Conservation (phyloP, 148 eudicot genomes). For the Rhododendron mucronatum region DNA sequence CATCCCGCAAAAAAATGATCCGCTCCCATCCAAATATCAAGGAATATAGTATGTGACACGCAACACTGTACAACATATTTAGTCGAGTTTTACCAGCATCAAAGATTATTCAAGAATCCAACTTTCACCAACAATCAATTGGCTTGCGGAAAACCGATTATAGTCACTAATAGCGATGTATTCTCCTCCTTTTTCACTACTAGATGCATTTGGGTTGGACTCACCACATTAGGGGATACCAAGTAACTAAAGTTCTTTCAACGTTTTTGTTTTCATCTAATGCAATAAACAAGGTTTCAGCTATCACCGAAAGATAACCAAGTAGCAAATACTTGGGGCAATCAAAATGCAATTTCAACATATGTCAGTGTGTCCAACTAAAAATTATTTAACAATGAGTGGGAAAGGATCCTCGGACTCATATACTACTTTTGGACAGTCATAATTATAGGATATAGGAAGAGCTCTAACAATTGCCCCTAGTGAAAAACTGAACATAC, state of each 20-base stretch:
- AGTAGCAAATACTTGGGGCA: not conserved
- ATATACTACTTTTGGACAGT: not conserved
- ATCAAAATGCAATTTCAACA: not conserved
- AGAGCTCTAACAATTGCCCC: not conserved
- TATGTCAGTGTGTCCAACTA: not conserved
- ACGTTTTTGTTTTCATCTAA: not conserved
- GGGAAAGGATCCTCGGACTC: not conserved
- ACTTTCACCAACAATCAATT: not conserved
- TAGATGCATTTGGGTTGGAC: not conserved
- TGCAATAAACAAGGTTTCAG: not conserved
- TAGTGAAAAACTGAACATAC: not conserved
- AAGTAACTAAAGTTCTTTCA: not conserved
- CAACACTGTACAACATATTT: not conserved
- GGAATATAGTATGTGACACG: not conserved
- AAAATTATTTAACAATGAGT: not conserved
- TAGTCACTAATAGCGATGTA: not conserved
- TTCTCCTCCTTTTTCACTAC: not conserved
- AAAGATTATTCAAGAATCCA: not conserved
- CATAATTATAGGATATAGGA: not conserved
- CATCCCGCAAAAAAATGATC: not conserved
- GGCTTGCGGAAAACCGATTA: not conserved
- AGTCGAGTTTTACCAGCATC: not conserved
- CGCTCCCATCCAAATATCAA: not conserved
- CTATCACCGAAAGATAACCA: not conserved
- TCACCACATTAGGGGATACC: not conserved